A percentile compares a stretch with the other conserved stretches of the same genome.
Evolutionary conservation across 2,329 filamentous ascomycete genomes (phyloP).

Genomic region (Exophiala sideris): DNA sequence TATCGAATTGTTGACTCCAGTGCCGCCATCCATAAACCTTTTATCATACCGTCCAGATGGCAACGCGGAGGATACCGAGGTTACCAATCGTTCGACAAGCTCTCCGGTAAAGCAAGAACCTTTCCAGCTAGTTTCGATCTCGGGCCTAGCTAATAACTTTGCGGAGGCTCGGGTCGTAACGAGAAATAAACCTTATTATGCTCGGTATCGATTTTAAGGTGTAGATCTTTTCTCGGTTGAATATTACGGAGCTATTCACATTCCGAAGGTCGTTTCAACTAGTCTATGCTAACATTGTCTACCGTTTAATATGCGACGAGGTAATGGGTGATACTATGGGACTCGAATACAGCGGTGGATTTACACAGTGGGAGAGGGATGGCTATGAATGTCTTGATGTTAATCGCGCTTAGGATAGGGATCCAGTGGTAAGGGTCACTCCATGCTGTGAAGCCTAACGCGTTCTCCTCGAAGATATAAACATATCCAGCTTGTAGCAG

Average conservation of each 20-base stretch:
- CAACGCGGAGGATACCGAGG: neutral
- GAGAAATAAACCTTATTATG: neutral
- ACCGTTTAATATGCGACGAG: neutral
- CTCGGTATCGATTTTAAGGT: neutral
- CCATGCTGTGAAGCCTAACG: neutral
- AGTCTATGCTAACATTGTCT: neutral
- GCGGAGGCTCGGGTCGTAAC: neutral
- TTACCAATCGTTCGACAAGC: neutral
- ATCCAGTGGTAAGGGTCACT: neutral
- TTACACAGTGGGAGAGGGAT: neutral
- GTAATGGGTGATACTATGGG: neutral
- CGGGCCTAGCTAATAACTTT: neutral
- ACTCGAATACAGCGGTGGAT: neutral
- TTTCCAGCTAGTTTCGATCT: neutral
- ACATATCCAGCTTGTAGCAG: neutral
- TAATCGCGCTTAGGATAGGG: neutral
- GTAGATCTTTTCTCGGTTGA: neutral
- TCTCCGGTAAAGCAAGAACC: neutral
- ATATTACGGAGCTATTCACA: neutral
- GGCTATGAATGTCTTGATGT: neutral
- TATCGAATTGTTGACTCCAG: neutral
- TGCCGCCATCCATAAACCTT: neutral
- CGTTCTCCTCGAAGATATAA: neutral
- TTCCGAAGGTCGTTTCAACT: neutral
- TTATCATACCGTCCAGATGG: neutral